phyloP scores from a whole-genome alignment of 345 rosid species.

The Pistacia vera region DNA sequence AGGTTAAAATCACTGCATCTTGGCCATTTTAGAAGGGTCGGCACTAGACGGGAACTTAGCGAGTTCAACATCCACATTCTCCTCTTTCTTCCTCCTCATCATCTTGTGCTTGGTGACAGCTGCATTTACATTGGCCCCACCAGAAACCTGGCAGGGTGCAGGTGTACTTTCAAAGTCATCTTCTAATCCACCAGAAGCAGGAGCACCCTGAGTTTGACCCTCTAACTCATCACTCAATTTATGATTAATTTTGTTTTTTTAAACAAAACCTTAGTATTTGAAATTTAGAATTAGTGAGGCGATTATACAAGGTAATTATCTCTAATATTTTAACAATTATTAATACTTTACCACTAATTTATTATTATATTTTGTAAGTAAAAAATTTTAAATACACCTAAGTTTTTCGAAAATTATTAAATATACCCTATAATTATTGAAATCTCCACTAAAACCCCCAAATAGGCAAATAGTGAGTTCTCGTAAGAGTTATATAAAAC shows the following conservation, averaged over 20 bases:
- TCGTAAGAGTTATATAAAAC: too few species aligned
- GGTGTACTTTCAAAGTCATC: slow-evolving; percentile 38
- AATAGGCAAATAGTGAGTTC: too few species aligned
- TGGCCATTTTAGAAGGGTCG: slow-evolving; percentile 85
- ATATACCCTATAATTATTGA: too few species aligned
- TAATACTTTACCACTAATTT: too few species aligned
- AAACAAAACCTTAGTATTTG: background rate
- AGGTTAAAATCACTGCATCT: slow-evolving; percentile 76
- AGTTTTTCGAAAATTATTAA: too few species aligned
- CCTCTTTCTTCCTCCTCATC: slow-evolving; percentile 84
- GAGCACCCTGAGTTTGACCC: slow-evolving; percentile 27
- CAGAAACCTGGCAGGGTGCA: background rate
- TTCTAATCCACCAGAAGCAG: slow-evolving; percentile 23
- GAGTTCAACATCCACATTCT: slow-evolving; percentile 86
- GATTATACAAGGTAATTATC: too few species aligned
- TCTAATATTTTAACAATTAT: too few species aligned
- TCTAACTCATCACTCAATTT: slow-evolving; percentile 48
- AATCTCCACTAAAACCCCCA: too few species aligned
- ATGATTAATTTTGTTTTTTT: too few species aligned
- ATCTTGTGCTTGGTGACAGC: slow-evolving; percentile 46
- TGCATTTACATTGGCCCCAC: background rate
- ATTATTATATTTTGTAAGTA: too few species aligned
- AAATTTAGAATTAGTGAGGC: too few species aligned
- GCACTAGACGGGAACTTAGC: slow-evolving; percentile 67
- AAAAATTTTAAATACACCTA: too few species aligned